Base-by-base conservation (phyloP, 2,329 filamentous ascomycete genomes). In the Pleoardoris graminearum region DNA sequence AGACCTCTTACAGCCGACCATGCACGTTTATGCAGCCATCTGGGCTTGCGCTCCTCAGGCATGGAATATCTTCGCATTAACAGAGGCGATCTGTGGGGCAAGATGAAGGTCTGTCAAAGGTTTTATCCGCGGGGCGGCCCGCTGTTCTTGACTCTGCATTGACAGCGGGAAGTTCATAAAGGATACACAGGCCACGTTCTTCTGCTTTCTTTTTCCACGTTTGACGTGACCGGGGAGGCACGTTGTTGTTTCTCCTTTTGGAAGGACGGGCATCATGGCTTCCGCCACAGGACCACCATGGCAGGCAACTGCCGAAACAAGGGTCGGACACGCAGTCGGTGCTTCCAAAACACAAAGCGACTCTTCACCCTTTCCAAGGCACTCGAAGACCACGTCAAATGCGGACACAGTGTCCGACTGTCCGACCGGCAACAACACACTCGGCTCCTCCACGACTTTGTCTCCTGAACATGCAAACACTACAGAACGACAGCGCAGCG, bases 11-110 rank as follows among this genome's bases (percentile, higher is more conserved):
- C 57, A 54, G 19, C 23, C 27, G 43, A 46, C 42, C 44, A 54
- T 59, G 58, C 56, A 50, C 43, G 33, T 56, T 48, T 48, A 58
- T 62, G 59, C 56, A 56, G 21, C 35, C 53, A n/a, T 57, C 48
- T 53, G 16, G 38, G 51, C 49, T 47, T 52, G 37, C 29, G 52
- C 35, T 17, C 22, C n/a, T 42, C 45, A 50, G 50, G 50, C 37
- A 50, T 49, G 36, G 39, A 17, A 11, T 38, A 12, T 27, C 7
- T 36, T 25, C 29, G 35, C 29, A 19, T 17, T 38, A 35, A 29
- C 3, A 27, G 21, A 37, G 30, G 41, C 50, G 16, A 45, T 32
- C 21, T 43, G 25, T 32, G 38, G 53, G 27, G 45, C 42, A 39
- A 41, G 39, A 27, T 39, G 35, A 12, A 36, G 45, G 16, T 41